Base-by-base conservation (phyloP, 2,329 filamentous ascomycete species). In the Cadophora sp. region DNA sequence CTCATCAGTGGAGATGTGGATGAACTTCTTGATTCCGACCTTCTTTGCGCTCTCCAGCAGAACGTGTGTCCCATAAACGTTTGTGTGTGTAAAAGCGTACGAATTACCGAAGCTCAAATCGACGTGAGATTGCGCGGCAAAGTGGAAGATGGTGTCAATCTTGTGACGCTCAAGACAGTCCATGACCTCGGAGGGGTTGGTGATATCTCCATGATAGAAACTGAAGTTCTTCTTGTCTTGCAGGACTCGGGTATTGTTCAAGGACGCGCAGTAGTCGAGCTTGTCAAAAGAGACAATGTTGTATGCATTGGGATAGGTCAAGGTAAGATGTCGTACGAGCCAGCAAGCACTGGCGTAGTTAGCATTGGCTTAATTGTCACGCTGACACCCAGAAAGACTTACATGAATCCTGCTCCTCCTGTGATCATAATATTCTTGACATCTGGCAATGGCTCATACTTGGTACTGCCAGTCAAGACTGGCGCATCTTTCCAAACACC, bases 381-480 rank as follows among this genome's bases (percentile, higher is more conserved):
- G 53, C 56, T 48, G 65, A 68, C 56, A 63, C 61, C 65, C 40
- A 50, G 68, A 46, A 62, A 80, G 43, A 60, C 90, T 79, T 83
- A 93, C 91, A 95, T 94, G 83, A 96, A 96, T 73, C 92, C 92
- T 70, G 92, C 92, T 64, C 92, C 92, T 61, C 92, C 92, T 24
- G 92, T 95, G 71, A 96, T 86, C 85, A 95, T 90, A 74, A 95
- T 94, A 76, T 93, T 94, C 79, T 87, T 91, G 65, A 92, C 88
- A 79, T 91, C 88, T 27, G 85, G 82, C 5, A 90, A 82, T 53
- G 91, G 88, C 75, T 90, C 87, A 73, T 91, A 94, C 72, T 87
- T 88, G 69, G 91, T 92, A 72, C 84, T 89, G 43, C 92, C 92
- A 12, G 79, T 89, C 65, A 94, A 82, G 31, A 93, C 78, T 22